These are phyloP conservation scores for Alternaria panax DNA, from an alignment of 2,329 filamentous ascomycete species.

Conservation along the genomic window DNA sequence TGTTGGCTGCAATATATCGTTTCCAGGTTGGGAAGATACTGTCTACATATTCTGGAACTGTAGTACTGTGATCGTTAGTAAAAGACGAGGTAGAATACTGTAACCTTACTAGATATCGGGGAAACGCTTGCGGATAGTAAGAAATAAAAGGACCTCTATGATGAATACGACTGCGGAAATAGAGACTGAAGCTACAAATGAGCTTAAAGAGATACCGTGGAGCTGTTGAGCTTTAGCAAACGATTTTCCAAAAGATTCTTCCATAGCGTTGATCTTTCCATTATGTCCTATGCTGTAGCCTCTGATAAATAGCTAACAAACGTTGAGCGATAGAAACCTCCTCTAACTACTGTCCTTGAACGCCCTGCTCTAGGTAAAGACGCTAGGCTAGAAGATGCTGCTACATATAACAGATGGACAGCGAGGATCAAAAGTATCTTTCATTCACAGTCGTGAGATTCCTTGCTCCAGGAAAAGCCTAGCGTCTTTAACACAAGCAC, in stretches of 20 bases:
- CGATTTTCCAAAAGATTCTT: constrained; percentile 13
- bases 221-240: constrained; percentile 18
- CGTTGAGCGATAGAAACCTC: not conserved
- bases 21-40: not conserved
- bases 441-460: no score
- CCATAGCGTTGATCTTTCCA: constrained; percentile 5
- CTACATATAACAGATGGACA: not conserved
- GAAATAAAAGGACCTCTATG: constrained; percentile 5
- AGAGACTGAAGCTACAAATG: constrained; percentile 14
- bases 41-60: not conserved
- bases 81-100: not conserved
- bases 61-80: constrained; percentile 6
- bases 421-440: no score
- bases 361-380: no score
- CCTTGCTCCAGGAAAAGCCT: no score
- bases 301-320: not conserved
- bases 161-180: constrained; percentile 9
- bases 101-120: constrained; percentile 10
- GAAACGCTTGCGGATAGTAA: not conserved
- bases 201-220: constrained; percentile 9
- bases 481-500: not conserved
- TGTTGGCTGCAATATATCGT: not conserved
- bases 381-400: no score
- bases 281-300: not conserved
- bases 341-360: not conserved